These are phyloP conservation scores for Aspergillus sp. DNA, from an alignment of 2,329 filamentous ascomycete species.

Conservation along the genomic window DNA sequence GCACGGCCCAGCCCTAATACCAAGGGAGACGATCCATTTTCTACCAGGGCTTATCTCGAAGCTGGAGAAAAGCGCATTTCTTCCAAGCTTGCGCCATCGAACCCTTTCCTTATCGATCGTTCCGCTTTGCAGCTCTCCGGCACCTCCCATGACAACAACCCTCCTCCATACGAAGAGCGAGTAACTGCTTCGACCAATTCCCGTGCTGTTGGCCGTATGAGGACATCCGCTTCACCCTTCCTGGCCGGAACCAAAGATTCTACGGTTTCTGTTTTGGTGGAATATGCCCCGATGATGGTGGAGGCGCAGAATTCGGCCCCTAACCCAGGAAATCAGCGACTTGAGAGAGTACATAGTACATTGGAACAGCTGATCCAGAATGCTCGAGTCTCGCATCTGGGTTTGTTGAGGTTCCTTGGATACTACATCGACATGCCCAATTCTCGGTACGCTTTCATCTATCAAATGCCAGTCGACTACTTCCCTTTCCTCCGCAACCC, in stretches of 20 bases:
- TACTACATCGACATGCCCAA: conserved; percentile 53
- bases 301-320: conserved; percentile 25
- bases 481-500: conserved; percentile 39
- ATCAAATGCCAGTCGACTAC: conserved; percentile 49
- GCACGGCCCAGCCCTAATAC: conserved; percentile 15
- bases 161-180: conserved; percentile 35
- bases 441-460: conserved; percentile 55
- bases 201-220: conserved; percentile 34
- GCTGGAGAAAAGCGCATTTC: conserved; percentile 4
- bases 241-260: conserved; percentile 26
- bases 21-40: conserved; percentile 14
- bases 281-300: conserved; percentile 37
- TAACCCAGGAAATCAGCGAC: conserved; percentile 21
- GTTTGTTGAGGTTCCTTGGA: conserved; percentile 39
- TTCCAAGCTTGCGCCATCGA: conserved; percentile 20
- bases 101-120: conserved; percentile 34
- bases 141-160: conserved; percentile 32
- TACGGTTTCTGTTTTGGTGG: conserved; percentile 35
- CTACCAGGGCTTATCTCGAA: background rate
- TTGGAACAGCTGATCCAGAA: conserved; percentile 37
- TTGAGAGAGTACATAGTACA: conserved; percentile 32
- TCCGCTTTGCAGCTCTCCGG: conserved; percentile 35
- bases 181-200: conserved; percentile 38
- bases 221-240: conserved; percentile 31
- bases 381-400: conserved; percentile 35